Evolutionary conservation across 345 rosid genomes (phyloP).

Genomic region (Eucalyptus tenuipes): DNA sequence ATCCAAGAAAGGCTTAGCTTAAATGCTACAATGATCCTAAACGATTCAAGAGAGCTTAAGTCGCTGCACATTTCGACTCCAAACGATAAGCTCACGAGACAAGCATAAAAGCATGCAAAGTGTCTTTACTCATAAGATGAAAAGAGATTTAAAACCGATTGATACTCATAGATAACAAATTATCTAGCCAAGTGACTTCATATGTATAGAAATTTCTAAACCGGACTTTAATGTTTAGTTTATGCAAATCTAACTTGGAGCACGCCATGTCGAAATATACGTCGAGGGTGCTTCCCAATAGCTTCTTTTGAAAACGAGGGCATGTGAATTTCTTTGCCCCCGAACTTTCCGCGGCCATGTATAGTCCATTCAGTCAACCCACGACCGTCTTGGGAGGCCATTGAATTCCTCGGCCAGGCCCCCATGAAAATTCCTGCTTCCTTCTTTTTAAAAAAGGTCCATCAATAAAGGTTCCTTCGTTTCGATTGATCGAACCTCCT

Average conservation of each 20-base stretch:
- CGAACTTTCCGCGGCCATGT: not conserved
- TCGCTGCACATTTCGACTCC: accelerated
- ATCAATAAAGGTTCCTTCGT: not conserved
- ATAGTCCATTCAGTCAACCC: not conserved
- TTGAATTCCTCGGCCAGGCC: not conserved
- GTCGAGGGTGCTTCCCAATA: not conserved
- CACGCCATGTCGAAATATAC: not conserved
- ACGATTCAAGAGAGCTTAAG: no score
- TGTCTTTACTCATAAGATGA: not conserved
- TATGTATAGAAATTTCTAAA: not conserved
- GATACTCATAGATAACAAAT: not conserved
- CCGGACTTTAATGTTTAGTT: not conserved
- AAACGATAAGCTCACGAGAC: accelerated
- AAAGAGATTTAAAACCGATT: not conserved
- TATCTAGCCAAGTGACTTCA: accelerated
- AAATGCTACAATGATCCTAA: no score
- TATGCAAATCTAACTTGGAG: accelerated
- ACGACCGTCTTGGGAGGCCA: not conserved
- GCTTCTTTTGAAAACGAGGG: not conserved
- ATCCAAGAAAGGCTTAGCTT: no score
- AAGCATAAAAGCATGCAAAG: not conserved
- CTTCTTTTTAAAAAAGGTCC: not conserved
- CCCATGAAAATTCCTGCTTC: not conserved
- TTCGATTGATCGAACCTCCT: not conserved
- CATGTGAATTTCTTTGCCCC: not conserved